These are phyloP conservation scores for Agroathelia rolfsii DNA, from an alignment of 1,284 basidiomycete genomes.

Conservation along the genomic window DNA sequence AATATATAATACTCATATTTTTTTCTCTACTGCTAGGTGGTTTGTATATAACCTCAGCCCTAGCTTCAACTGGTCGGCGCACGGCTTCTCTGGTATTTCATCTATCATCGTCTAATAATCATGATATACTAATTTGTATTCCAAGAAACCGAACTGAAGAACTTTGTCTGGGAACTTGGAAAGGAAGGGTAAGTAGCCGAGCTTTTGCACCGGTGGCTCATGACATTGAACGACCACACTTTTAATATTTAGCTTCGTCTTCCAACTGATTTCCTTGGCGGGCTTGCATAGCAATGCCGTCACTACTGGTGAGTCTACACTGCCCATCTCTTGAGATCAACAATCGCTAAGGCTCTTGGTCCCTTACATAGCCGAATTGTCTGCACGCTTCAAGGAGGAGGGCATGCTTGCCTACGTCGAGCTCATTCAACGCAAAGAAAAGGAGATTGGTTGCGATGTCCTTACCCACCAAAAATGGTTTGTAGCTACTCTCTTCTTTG, in stretches of 20 bases:
- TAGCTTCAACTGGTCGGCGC: slow-evolving; percentile 86
- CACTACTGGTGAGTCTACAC: slow-evolving; percentile 50
- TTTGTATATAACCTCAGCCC: slow-evolving; percentile 94
- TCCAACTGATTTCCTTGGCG: slow-evolving; percentile 81
- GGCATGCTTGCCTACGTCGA: slow-evolving; percentile 87
- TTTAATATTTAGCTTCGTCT: slow-evolving; percentile 54
- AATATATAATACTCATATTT: slow-evolving; percentile 1
- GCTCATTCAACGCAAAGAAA: slow-evolving; percentile 79
- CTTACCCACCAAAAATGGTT: slow-evolving; percentile 87
- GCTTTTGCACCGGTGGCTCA: slow-evolving; percentile 11
- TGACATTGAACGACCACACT: slow-evolving; percentile 10
- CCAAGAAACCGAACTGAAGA: slow-evolving; percentile 64
- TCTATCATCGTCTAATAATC: slow-evolving; percentile 1
- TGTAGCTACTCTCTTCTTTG: slow-evolving; percentile 14
- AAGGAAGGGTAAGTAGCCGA: slow-evolving; percentile 63
- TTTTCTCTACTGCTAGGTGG: slow-evolving; percentile 35
- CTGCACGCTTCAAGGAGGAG: slow-evolving; percentile 67
- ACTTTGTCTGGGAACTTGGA: slow-evolving; percentile 85
- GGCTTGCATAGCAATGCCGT: slow-evolving; percentile 83
- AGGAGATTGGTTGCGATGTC: slow-evolving; percentile 87
- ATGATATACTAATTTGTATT: slow-evolving; percentile 2
- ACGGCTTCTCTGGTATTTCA: slow-evolving; percentile 63
- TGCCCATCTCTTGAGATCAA: slow-evolving; percentile 6
- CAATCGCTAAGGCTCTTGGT: neutral
- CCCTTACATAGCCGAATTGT: slow-evolving; percentile 54